phyloP scores from a whole-genome alignment of 768 basidiomycete species.

The Hericium alpestre region DNA sequence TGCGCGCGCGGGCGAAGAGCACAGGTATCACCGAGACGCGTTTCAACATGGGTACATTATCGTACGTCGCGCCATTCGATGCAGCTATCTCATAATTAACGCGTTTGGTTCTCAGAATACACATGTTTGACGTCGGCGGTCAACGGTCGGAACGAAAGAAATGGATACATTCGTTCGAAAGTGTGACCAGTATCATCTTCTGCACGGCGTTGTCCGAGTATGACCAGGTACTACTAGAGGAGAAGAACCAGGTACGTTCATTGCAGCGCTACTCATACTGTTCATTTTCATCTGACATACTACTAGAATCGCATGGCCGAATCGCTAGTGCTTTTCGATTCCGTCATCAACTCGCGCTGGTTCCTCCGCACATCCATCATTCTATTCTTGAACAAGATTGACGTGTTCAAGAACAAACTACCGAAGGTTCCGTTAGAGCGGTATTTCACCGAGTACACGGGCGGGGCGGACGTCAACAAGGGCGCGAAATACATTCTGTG shows the following conservation, averaged over 20 bases:
- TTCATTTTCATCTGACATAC: not conserved
- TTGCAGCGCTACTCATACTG: not conserved
- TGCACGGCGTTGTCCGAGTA: slow-evolving; percentile 70
- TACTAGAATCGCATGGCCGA: slow-evolving; percentile 66
- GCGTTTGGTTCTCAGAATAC: slow-evolving; percentile 26
- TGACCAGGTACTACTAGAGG: slow-evolving; percentile 62
- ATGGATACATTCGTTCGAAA: slow-evolving; percentile 61
- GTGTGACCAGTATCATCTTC: slow-evolving; percentile 73
- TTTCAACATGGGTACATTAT: slow-evolving; percentile 54
- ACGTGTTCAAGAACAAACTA: slow-evolving; percentile 67
- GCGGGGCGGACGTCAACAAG: slow-evolving; percentile 84
- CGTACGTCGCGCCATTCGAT: slow-evolving; percentile 14
- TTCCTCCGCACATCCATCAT: slow-evolving; percentile 60
- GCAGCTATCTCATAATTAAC: not conserved
- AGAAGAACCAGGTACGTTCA: slow-evolving; percentile 46
- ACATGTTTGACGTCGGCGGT: slow-evolving; percentile 72
- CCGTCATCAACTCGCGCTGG: slow-evolving; percentile 73
- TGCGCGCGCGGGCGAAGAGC: slow-evolving; percentile 82
- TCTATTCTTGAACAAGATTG: slow-evolving; percentile 62
- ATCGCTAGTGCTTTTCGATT: slow-evolving; percentile 65
- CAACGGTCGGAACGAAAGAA: slow-evolving; percentile 54
- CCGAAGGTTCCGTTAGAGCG: slow-evolving; percentile 65
- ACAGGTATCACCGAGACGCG: slow-evolving; percentile 86
- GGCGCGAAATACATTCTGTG: slow-evolving; percentile 91
- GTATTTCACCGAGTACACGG: slow-evolving; percentile 84